Evolutionary conservation across 257 asterid species (phyloP).

Genomic region (Nicotiana tomentosiformis): DNA sequence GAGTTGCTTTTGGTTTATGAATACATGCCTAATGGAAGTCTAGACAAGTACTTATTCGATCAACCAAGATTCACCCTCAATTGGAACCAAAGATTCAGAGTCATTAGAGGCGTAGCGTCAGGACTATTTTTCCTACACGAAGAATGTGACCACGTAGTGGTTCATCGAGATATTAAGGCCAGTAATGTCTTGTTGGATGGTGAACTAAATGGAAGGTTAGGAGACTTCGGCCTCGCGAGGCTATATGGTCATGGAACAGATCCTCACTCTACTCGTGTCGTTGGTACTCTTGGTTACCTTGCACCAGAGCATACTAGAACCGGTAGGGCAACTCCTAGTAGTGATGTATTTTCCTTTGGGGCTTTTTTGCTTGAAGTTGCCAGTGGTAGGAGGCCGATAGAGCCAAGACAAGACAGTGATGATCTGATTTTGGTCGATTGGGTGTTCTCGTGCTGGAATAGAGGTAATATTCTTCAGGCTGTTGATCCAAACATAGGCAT

Average conservation of each 20-base stretch:
- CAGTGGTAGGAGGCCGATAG: constrained; percentile 61
- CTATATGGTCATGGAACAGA: constrained; percentile 62
- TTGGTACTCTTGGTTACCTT: constrained; percentile 65
- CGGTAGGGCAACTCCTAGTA: constrained; percentile 51
- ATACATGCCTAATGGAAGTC: constrained; percentile 66
- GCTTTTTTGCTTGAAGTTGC: constrained; percentile 63
- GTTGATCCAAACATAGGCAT: constrained; percentile 38
- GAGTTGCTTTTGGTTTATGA: constrained; percentile 63
- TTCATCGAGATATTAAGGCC: constrained; percentile 66
- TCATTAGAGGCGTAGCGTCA: constrained; percentile 54
- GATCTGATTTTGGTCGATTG: constrained; percentile 40
- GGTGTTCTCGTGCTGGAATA: constrained; percentile 42
- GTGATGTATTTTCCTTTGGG: constrained; percentile 62
- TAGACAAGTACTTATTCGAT: constrained; percentile 41
- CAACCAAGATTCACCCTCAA: constrained; percentile 27
- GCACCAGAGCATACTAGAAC: constrained; percentile 65
- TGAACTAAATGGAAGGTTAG: constrained; percentile 42
- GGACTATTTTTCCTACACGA: constrained; percentile 57
- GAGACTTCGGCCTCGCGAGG: constrained; percentile 66
- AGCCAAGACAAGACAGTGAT: constrained; percentile 21
- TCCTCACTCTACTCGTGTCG: constrained; percentile 60
- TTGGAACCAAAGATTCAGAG: constrained; percentile 47
- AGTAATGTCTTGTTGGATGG: constrained; percentile 55
- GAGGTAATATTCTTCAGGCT: constrained; percentile 35
- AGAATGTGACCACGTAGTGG: constrained; percentile 59